A percentile compares a stretch with the other conserved stretches of the same genome.
Evolutionary conservation across 2,329 filamentous ascomycete species (phyloP).

Genomic region (Ascochyta fabae): DNA sequence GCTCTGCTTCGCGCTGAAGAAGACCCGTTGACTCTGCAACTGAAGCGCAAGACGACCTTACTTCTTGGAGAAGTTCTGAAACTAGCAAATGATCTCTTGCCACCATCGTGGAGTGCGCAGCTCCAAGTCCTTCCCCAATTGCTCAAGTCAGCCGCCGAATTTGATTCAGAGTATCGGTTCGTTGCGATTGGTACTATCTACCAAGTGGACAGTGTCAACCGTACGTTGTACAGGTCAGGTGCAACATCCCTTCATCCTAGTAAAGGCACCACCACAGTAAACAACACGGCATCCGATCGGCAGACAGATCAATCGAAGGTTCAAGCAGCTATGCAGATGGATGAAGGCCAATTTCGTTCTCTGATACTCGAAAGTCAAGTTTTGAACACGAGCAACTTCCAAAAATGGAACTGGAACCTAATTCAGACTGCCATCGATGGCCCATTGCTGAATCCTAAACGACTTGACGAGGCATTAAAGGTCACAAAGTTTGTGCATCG

Average conservation of each 20-base stretch:
- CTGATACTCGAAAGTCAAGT: constrained; percentile 81
- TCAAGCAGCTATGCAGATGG: constrained; percentile 66
- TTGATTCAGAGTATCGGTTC: constrained; percentile 74
- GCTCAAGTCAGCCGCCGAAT: constrained; percentile 76
- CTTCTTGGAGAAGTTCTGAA: constrained; percentile 91
- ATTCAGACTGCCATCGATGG: constrained; percentile 92
- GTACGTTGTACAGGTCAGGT: constrained; percentile 83
- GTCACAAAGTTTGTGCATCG: constrained; percentile 96
- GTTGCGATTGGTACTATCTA: constrained; percentile 90
- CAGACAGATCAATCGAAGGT: constrained; percentile 55
- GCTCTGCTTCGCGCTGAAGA: constrained; percentile 67
- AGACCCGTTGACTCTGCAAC: constrained; percentile 68
- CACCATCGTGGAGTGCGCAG: constrained; percentile 79
- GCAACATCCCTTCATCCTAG: constrained; percentile 48
- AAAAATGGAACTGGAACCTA: constrained; percentile 97
- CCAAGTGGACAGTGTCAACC: constrained; percentile 96
- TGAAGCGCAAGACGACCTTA: constrained; percentile 88
- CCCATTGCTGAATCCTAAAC: constrained; percentile 86
- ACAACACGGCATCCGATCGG: constrained; percentile 40
- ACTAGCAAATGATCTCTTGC: constrained; percentile 83
- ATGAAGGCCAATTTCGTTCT: constrained; percentile 68
- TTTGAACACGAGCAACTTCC: constrained; percentile 84
- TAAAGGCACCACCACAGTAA: constrained; percentile 32
- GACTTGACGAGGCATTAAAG: constrained; percentile 91
- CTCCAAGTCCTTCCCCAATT: constrained; percentile 88